phyloP scores from a whole-genome alignment of 768 basidiomycete species.

The Tylopilus subfusipes region DNA sequence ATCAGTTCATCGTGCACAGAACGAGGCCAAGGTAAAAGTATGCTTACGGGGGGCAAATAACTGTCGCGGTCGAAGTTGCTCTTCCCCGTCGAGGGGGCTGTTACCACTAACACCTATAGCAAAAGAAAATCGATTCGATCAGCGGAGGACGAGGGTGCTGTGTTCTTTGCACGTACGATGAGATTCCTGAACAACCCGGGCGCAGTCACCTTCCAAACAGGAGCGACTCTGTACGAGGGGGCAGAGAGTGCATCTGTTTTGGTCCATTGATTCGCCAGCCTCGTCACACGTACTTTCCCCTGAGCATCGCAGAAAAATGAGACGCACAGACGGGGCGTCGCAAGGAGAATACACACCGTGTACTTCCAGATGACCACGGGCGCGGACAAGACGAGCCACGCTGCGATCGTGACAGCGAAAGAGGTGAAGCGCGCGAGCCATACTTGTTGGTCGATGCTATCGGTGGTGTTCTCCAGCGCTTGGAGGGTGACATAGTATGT shows the following conservation, averaged over 20 bases:
- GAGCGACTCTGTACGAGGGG: slow-evolving; percentile 24
- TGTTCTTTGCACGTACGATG: slow-evolving; percentile 31
- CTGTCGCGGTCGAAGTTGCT: slow-evolving; percentile 42
- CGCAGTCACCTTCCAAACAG: slow-evolving; percentile 41
- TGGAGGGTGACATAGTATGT: slow-evolving; percentile 36
- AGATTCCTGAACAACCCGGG: slow-evolving; percentile 38
- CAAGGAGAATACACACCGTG: slow-evolving; percentile 27
- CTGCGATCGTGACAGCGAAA: slow-evolving; percentile 37
- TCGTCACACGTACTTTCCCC: slow-evolving; percentile 41
- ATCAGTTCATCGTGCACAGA: neutral
- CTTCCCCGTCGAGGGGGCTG: slow-evolving; percentile 31
- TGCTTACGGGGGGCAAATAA: slow-evolving; percentile 42
- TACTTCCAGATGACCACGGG: slow-evolving; percentile 49
- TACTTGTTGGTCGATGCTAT: slow-evolving; percentile 16
- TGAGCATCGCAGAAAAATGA: slow-evolving; percentile 14
- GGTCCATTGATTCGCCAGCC: slow-evolving; percentile 40
- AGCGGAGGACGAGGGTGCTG: neutral
- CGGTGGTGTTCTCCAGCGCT: slow-evolving; percentile 1
- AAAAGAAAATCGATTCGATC: neutral
- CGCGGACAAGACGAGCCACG: slow-evolving; percentile 36
- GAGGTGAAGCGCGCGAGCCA: slow-evolving; percentile 37
- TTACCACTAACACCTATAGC: slow-evolving; percentile 38
- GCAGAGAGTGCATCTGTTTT: slow-evolving; percentile 34
- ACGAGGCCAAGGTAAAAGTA: neutral
- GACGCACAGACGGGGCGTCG: neutral